phyloP scores from a whole-genome alignment of 768 basidiomycete genomes.

The Pleurotus sapidus region DNA sequence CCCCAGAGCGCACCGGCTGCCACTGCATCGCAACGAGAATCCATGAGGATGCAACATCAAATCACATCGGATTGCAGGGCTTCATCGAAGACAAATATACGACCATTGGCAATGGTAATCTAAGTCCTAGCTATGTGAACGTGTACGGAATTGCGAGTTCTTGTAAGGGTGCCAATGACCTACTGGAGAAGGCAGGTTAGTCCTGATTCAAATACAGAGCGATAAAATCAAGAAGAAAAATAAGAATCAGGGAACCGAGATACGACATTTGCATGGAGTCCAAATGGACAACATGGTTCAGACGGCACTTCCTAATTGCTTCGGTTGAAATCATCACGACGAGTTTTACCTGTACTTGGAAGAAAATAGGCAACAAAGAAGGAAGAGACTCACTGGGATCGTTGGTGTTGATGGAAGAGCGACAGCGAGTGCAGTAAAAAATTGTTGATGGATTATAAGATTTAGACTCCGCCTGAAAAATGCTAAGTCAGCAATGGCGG shows the following conservation, averaged over 20 bases:
- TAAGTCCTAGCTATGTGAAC: neutral
- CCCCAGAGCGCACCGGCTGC: neutral
- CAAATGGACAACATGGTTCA: slow-evolving; percentile 34
- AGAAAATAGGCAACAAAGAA: slow-evolving; percentile 6
- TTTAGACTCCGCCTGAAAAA: neutral
- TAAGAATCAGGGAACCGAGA: slow-evolving; percentile 52
- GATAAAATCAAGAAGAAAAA: slow-evolving; percentile 5
- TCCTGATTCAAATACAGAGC: neutral
- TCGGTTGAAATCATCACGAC: slow-evolving; percentile 45
- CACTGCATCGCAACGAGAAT: too few relatives aligned
- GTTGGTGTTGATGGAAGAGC: neutral
- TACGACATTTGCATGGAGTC: slow-evolving; percentile 30
- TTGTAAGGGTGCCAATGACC: too few relatives aligned
- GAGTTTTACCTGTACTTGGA: too few relatives aligned
- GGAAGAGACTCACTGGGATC: slow-evolving; percentile 5
- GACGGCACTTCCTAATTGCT: slow-evolving; percentile 59
- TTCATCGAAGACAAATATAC: too few relatives aligned
- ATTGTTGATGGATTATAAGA: neutral
- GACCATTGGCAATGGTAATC: neutral
- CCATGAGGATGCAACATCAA: too few relatives aligned
- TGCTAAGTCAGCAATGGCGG: slow-evolving; percentile 9
- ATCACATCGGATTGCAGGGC: too few relatives aligned
- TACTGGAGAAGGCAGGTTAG: neutral
- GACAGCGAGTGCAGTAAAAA: neutral
- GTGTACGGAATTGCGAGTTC: neutral